Percentiles rank a stretch among this genome's conserved stretches.
These are phyloP conservation scores for Solanum ossicruentum DNA, from an alignment of 257 asterid species.

Conservation along the genomic window DNA sequence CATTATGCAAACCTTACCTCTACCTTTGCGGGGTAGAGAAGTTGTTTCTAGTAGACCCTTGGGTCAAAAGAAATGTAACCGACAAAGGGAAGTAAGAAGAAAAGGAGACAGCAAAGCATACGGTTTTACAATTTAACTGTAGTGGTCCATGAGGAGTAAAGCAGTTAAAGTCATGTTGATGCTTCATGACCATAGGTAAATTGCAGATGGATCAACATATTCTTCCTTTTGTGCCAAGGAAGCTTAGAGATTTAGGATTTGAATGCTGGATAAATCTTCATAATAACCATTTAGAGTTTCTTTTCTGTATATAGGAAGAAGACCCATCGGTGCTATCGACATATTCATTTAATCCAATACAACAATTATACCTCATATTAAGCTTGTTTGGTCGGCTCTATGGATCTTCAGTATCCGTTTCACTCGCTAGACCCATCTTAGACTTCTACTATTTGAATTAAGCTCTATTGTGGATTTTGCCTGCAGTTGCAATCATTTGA, in stretches of 20 bases:
- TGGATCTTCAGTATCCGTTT: not conserved
- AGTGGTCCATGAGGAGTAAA: not conserved
- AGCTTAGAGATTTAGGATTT: not conserved
- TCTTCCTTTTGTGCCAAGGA: not conserved
- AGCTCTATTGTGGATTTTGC: not conserved
- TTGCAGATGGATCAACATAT: not conserved
- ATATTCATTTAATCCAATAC: not conserved
- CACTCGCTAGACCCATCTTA: not conserved
- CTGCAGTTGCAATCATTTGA: conserved; percentile 72
- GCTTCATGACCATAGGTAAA: not conserved
- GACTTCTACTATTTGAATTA: not conserved
- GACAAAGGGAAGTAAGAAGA: no score
- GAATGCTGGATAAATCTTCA: not conserved
- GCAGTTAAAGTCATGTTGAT: not conserved
- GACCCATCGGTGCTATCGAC: not conserved
- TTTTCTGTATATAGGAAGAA: not conserved
- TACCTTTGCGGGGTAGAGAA: no score
- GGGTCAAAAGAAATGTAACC: no score
- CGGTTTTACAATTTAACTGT: not conserved
- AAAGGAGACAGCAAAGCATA: no score
- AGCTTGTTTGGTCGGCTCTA: not conserved
- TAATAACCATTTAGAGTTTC: not conserved
- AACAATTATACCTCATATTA: not conserved
- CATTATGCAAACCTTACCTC: no score
- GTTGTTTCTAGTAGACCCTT: no score